Evolutionary conservation across 164 flowering plant genomes (phyloP).

Genomic region (Stephania cephalantha): DNA sequence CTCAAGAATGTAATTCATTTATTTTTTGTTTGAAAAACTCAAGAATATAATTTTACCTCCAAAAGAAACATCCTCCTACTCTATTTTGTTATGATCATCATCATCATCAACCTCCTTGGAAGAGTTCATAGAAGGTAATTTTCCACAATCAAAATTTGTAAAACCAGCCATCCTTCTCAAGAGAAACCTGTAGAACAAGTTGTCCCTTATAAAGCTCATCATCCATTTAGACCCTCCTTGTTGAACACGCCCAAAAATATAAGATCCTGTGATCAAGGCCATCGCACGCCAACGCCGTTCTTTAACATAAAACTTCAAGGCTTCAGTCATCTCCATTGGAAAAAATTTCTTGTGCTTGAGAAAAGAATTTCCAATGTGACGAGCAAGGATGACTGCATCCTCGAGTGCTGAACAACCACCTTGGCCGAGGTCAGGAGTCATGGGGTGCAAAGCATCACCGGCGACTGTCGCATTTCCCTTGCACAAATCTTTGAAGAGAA

Average conservation of each 20-base stretch:
- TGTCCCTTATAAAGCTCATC: constrained; percentile 7
- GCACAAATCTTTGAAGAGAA: not conserved
- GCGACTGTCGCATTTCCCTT: constrained; percentile 1
- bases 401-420: constrained; percentile 25
- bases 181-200: not conserved
- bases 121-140: not conserved
- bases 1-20: too few species aligned
- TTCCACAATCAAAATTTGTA: constrained; percentile 5
- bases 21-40: too few species aligned
- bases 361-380: constrained; percentile 10
- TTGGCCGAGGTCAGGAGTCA: constrained; percentile 27
- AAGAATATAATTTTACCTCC: not conserved
- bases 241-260: constrained; percentile 20
- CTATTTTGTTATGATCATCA: not conserved
- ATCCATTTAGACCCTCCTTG: constrained; percentile 12
- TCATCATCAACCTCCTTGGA: not conserved
- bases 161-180: not conserved
- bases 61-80: not conserved
- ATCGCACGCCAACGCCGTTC: constrained; percentile 20
- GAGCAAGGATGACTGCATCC: constrained; percentile 21
- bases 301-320: constrained; percentile 12
- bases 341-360: not conserved
- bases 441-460: constrained; percentile 24
- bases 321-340: not conserved
- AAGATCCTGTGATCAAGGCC: constrained; percentile 10